phyloP scores from a whole-genome alignment of 805 yeast species.

The Starmera caribaea region DNA sequence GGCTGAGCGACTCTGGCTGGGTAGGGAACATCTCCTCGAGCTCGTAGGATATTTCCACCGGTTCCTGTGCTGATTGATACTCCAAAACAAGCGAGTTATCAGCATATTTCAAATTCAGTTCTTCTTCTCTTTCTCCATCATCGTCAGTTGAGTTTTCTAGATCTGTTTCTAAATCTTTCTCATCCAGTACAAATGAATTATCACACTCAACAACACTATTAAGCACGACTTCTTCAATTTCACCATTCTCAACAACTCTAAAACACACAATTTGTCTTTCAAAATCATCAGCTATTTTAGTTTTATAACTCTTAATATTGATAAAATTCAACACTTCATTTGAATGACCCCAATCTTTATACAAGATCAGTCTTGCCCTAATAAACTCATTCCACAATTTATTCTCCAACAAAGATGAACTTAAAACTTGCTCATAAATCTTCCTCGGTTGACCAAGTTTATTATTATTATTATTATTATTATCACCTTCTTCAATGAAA shows the following conservation, averaged over 20 bases:
- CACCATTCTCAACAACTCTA: too few species aligned
- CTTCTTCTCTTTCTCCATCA: neutral
- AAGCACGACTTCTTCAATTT: too few species aligned
- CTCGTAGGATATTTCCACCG: constrained; percentile 15
- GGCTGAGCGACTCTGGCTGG: constrained; percentile 15
- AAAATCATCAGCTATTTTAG: too few species aligned
- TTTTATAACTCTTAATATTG: too few species aligned
- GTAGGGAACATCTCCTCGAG: constrained; percentile 19
- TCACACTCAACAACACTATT: too few species aligned
- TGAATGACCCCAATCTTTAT: constrained; percentile 12
- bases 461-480: neutral
- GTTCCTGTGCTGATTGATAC: neutral
- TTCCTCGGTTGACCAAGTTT: constrained; percentile 4
- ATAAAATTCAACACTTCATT: too few species aligned
- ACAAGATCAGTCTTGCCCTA: constrained; percentile 13
- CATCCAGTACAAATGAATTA: too few species aligned
- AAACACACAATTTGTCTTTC: too few species aligned
- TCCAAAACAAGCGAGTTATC: constrained; percentile 1
- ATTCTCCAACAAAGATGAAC: constrained; percentile 13
- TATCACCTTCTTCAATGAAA: neutral
- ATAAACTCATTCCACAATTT: constrained; percentile 11
- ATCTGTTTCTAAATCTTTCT: too few species aligned
- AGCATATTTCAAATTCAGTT: neutral
- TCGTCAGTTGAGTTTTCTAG: neutral
- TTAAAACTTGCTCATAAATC: constrained; percentile 12